Evolutionary conservation across 1,284 basidiomycete species (phyloP), one percentile per base, ranked within the genome.

Genomic region (Abortiporus biennis): DNA sequence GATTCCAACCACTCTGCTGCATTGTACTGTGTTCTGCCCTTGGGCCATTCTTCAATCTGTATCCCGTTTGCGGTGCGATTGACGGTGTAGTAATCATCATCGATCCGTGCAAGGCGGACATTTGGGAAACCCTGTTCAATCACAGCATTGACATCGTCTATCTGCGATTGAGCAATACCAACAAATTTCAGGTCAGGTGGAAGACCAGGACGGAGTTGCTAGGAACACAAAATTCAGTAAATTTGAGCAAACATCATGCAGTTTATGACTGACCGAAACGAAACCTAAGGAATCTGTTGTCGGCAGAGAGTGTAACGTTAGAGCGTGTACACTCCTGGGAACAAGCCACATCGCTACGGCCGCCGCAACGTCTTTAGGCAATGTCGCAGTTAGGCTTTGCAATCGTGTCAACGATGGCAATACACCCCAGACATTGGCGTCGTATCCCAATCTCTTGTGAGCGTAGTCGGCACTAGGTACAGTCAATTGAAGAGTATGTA

Each of bases 391-490:
- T 39, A 85, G 54, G 36, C 66, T 70, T 19, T 59, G 67, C 42
- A 85, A 55, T 13, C 63, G 64, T 9, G 61, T 61, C 22, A 85
- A 56, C 3, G 68, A 69, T 0, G 82, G 81, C 11, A 85, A 64
- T n/a, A 84, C 74, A 11, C 82, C 81, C 79, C 80, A 83, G 5
- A 78, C 67, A 0, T 74, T 70, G 1, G 81, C 78, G 48, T 82
- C 78, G 49, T 80, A 84, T 16, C 82, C 81, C 9, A 80, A 67
- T 9, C 68, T 63, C 43, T 64, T 61, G 47, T 75, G 69, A 32
- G 66, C 61, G 46, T 54, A 60, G 36, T 71, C 68, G 16, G 70
- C 65, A n/a, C 66, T 64, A 11, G 71, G 67, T 6, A 76, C 71
- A 8, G 71, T 67, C 1, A 84, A 65, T 37, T 71, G 65, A 29